Evolutionary conservation across 495 filamentous ascomycete genomes (phyloP), one percentile per base, ranked within the genome.

Genomic region (Podospora anserina): DNA sequence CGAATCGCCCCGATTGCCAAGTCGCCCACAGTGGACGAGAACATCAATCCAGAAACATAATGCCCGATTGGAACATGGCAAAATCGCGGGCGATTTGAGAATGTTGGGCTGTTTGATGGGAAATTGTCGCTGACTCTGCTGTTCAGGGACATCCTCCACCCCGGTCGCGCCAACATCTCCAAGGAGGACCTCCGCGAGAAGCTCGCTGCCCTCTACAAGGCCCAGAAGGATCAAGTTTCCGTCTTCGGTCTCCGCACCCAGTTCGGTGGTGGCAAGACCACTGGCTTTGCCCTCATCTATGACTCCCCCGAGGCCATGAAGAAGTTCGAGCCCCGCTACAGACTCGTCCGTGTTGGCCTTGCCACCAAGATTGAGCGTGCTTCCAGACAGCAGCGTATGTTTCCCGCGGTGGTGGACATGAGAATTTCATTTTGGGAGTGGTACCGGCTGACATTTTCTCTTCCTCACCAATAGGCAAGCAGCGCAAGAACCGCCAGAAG

Each of bases 401-500:
- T 71, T 30, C 20, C 18, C 5, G 23, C 23, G 1, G 27, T 0
- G 39, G 9, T 49, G 39, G 39, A 49, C 13, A 49, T 49, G 3
- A 16, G 39, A 3, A 6, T 49, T 49, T 49, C 13, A 11, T 16
- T 32, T 32, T 32, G 30, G 58, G 30, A 44, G 32, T 30, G 62
- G 44, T 23, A 9, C 15, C 58, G 20, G 77, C 82, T 83, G 73
- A 84, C 78, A 60, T 74, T 39, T 70, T 34, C n/a, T 66, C 32
- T 63, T 62, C 30, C 66, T 54, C 64, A 63, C 64, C 66, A 70
- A 86, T 83, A 99, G 96, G 96, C 89, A 99, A 99, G 88, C 94
- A 98, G 88, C 91, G 96, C 87, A 99, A 98, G 91, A 99, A 99
- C 92, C 88, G 94, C 80, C 89, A 90, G 83, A 98, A 98, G 92